These are phyloP conservation scores for Biscogniauxia sp. DNA, from an alignment of 2,329 filamentous ascomycete species.

Conservation along the genomic window DNA sequence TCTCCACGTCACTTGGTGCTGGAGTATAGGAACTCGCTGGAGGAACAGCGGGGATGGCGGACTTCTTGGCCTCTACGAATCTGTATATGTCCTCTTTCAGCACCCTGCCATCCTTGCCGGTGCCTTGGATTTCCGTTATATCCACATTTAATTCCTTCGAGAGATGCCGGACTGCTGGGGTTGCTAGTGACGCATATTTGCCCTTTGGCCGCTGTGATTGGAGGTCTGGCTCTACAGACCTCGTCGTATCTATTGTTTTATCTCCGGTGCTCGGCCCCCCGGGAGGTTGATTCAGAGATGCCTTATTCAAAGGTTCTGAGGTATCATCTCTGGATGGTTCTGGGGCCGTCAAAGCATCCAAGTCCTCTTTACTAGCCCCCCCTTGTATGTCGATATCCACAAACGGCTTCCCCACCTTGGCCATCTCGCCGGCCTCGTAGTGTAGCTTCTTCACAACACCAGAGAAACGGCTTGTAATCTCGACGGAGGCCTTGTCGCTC, in stretches of 20 bases:
- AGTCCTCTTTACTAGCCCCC: constrained; percentile 64
- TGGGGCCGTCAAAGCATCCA: constrained; percentile 38
- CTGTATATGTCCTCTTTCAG: constrained; percentile 87
- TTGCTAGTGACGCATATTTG: constrained; percentile 75
- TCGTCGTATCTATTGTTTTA: constrained; percentile 7
- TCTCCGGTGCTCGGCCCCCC: constrained; percentile 10
- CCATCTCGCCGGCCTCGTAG: constrained; percentile 95
- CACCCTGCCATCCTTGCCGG: constrained; percentile 87
- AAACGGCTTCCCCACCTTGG: constrained; percentile 89
- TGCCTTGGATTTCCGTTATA: constrained; percentile 76
- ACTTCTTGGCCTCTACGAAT: constrained; percentile 55
- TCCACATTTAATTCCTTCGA: constrained; percentile 76
- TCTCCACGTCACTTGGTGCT: constrained; percentile 36
- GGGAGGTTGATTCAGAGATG: constrained; percentile 20
- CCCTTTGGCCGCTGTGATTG: constrained; percentile 43
- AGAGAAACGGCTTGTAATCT: constrained; percentile 95
- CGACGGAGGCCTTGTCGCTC: constrained; percentile 86
- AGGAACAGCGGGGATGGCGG: constrained; percentile 25
- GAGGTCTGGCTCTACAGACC: constrained; percentile 8
- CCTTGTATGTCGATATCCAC: constrained; percentile 93
- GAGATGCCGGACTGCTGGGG: constrained; percentile 86
- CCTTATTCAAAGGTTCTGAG: constrained; percentile 24
- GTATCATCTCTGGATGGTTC: constrained; percentile 30
- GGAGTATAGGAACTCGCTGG: constrained; percentile 32
- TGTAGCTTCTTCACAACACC: constrained; percentile 95